Base-by-base conservation (phyloP, 345 rosid species). In the Melaleuca quinquenervia region DNA sequence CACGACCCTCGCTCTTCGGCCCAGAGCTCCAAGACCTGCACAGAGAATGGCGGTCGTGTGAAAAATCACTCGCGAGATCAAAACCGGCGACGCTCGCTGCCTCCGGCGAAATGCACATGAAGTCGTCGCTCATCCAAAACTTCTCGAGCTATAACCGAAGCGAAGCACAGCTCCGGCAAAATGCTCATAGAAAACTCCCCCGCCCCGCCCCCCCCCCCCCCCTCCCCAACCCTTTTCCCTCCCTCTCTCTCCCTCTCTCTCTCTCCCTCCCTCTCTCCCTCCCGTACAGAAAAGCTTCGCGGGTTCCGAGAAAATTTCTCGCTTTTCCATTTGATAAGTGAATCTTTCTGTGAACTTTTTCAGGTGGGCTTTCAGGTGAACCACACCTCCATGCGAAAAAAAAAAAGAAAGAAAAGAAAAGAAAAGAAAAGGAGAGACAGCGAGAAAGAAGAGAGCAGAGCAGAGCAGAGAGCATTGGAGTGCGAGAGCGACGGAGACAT, bases 401-500 rank as follows among this genome's bases (percentile, higher is more conserved):
- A 80, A 12, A 83, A 85, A 88, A 60, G 32, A 41, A 0, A 75
- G 16, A 41, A 22, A 48, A 75, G 45, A 88, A 84, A 84, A 85
- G 21, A 64, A 44, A 49, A 50, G 24, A 26, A 85, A 87, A 87
- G 60, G 36, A 89, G 85, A 85, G 88, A 87, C 86, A 89, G 51
- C 86, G 54, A 83, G 83, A 41, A 41, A 41, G 41, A 41, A 41
- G 21, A 70, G 45, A 64, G 85, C 86, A 89, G 88, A 62, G 89
- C 88, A 41, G 84, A 87, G 87, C 91, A 88, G 88, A 41, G 84
- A 87, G 87, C 90, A 88, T 88, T 89, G 87, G 76, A 76, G 91
- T 88, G 89, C 56, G 94, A 54, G 87, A 90, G 22, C 12, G 84
- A 82, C 92, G 41, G 3, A 88, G 88, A 84, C 92, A 90, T 86